A percentile compares a stretch with the other conserved stretches of the same genome.
phyloP scores from a whole-genome alignment of 306 rosid genomes.

The Lithocarpus polystachyus region DNA sequence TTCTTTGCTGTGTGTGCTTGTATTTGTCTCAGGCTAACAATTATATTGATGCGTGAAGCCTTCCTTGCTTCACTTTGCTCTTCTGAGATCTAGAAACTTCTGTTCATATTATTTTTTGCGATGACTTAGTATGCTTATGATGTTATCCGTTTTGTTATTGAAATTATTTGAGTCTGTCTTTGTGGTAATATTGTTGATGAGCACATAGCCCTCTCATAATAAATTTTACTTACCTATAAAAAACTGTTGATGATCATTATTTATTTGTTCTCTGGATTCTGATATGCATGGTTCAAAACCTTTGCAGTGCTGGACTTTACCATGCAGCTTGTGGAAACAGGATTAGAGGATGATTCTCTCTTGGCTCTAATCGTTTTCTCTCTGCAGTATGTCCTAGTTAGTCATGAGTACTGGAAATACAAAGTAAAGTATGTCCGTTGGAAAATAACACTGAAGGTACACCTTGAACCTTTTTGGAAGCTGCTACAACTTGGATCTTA shows the following conservation, averaged over 20 bases:
- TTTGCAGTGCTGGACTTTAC: conserved; percentile 90
- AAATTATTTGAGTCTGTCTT: neutral
- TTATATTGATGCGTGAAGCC: too few species aligned
- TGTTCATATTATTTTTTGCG: too few species aligned
- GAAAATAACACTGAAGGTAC: conserved; percentile 84
- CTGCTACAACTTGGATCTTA: conserved; percentile 3
- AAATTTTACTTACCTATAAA: too few species aligned
- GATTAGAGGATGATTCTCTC: conserved; percentile 77
- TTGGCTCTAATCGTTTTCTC: conserved; percentile 73
- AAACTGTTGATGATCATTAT: neutral
- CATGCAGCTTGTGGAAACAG: conserved; percentile 73
- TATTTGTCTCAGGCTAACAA: too few species aligned
- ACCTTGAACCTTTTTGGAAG: conserved; percentile 19
- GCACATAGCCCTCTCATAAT: too few species aligned
- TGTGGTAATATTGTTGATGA: neutral
- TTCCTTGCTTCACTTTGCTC: too few species aligned
- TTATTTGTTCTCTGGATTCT: conserved; percentile 14
- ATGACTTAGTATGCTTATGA: too few species aligned
- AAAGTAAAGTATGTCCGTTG: conserved; percentile 73
- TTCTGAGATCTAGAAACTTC: too few species aligned
- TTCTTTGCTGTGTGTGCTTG: too few species aligned
- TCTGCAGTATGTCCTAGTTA: conserved; percentile 77
- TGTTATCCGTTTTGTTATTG: too few species aligned
- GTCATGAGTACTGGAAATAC: conserved; percentile 88
- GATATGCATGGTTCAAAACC: conserved; percentile 28